Evolutionary conservation across 371 early-diverging fungal species (phyloP).

Genomic region (Mucor indicus): DNA sequence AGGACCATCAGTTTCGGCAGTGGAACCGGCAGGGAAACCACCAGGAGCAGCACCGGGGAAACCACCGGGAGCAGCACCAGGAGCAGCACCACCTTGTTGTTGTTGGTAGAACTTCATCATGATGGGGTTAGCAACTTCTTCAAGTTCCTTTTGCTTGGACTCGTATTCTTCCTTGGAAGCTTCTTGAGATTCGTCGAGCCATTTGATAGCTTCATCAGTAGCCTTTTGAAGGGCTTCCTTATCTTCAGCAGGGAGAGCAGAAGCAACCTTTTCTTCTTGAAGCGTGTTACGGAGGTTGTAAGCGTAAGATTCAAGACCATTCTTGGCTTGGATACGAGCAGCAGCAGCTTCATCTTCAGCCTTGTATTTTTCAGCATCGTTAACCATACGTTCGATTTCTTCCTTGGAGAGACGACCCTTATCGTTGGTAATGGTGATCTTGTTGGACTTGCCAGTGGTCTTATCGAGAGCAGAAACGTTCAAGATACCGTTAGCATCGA

Average conservation of each 20-base stretch:
- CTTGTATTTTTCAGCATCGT: conserved; percentile 87
- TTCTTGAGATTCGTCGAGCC: conserved; percentile 83
- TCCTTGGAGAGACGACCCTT: conserved; percentile 88
- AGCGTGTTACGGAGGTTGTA: conserved; percentile 86
- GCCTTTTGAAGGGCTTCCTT: conserved; percentile 81
- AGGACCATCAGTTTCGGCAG: conserved; percentile 68
- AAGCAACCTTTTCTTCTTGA: conserved; percentile 75
- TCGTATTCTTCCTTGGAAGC: conserved; percentile 92
- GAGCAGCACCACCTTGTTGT: conserved; percentile 52
- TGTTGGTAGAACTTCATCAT: conserved; percentile 74
- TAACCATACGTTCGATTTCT: conserved; percentile 90
- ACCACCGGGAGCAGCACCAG: conserved; percentile 71
- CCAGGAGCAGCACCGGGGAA: conserved; percentile 65
- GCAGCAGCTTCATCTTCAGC: conserved; percentile 84
- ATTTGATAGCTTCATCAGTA: conserved; percentile 80
- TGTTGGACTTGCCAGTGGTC: conserved; percentile 80
- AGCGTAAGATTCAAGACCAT: conserved; percentile 83
- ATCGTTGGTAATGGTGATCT: conserved; percentile 90
- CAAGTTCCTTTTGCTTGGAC: conserved; percentile 83
- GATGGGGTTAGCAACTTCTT: conserved; percentile 87
- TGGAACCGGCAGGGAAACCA: conserved; percentile 63
- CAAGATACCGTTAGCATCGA: conserved; percentile 94
- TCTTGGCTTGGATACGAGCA: conserved; percentile 79
- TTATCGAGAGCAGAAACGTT: conserved; percentile 93
- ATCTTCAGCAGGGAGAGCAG: conserved; percentile 63